Evolutionary conservation across 2,329 filamentous ascomycete genomes (phyloP), one percentile per base, ranked within the genome.

Genomic region (Ilyonectria mors-panacis): DNA sequence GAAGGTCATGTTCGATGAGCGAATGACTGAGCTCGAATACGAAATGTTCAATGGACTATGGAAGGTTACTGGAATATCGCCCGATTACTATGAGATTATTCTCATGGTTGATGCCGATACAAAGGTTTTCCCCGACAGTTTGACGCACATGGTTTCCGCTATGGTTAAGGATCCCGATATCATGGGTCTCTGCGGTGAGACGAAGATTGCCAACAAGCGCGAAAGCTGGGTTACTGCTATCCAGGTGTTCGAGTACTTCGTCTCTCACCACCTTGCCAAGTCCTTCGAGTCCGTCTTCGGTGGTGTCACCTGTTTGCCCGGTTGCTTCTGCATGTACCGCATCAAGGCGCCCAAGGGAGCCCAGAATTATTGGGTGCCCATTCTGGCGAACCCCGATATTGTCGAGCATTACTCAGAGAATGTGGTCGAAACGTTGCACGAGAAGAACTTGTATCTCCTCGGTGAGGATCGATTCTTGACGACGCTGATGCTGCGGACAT

Each of bases 291-390:
- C 95, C 1, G 93, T 98, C 72, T 99, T 99, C 82, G 96, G 96
- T 83, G 96, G 96, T 92, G 96, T 99, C 68, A 99, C 96, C 71
- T 99, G 96, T 87, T 87, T 99, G 74, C 96, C 96, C 17, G 96
- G 96, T 71, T 99, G 96, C 86, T 99, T 99, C 91, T 98, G 94
- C 87, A 99, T 99, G 97, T 99, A 99, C 85, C 93, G 96, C 77
- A 98, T 99, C 89, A 99, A 99, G 84, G 93, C 96, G 33, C 97
- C 96, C 67, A 99, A 99, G 85, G 96, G 96, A 72, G 95, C 93
- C 28, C 94, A 98, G 80, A 98, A 99, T 85, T 99, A 98, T 84
- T 99, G 96, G 96, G 96, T 99, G 26, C 96, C 96, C 8, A 98
- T 99, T 77, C 88, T 99, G 71, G 96, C 96, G 74, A 99, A 99